Base-by-base conservation (phyloP, 805 yeast species). In the Nakazawaea pomicola region DNA sequence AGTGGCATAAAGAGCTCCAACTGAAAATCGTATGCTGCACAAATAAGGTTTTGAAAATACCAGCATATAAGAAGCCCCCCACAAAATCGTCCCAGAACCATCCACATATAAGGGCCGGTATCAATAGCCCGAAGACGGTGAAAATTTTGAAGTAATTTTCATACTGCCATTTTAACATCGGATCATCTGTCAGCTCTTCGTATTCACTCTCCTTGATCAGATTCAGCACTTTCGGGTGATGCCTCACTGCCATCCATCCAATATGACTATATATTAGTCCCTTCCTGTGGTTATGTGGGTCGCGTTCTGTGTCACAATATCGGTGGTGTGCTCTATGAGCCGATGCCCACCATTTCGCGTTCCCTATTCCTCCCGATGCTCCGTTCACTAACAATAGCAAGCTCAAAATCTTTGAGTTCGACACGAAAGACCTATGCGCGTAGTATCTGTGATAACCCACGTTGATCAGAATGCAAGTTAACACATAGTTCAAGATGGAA, bases 311-410 rank as follows among this genome's bases (percentile, higher is more conserved):
- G 56, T 90, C 96, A 32, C 93, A 81, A 59, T 74, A 85, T 44
- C 91, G 76, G 61, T 90, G 97, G 64, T 90, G 97, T 4, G 93
- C 89, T 45, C 95, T 68, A 65, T 90, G 98, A 34, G 85, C 70
- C 12, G 81, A 69, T 17, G 85, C 81, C 95, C 95, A 88, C 74
- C 82, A 74, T 53, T 80, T 70, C 10, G 80, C 76, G 3, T 86
- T 72, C 4, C 95, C 95, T 40, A 87, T 65, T 2, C 89, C 95
- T 6, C 81, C 77, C 49, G 86, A 82, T 14, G 82, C 64, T 5
- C 91, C 90, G 33, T 78, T 66, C 0, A 79, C 53, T n/a, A 80
- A 74, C 44, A 82, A 72, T 21, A 69, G 52, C 27, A 70, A 45
- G 43, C 72, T 73, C 25, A 85, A 47, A 2, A 68, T 61, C 12